Evolutionary conservation across 2,329 filamentous ascomycete genomes (phyloP).

Genomic region (Fonsecaea pedrosoi): DNA sequence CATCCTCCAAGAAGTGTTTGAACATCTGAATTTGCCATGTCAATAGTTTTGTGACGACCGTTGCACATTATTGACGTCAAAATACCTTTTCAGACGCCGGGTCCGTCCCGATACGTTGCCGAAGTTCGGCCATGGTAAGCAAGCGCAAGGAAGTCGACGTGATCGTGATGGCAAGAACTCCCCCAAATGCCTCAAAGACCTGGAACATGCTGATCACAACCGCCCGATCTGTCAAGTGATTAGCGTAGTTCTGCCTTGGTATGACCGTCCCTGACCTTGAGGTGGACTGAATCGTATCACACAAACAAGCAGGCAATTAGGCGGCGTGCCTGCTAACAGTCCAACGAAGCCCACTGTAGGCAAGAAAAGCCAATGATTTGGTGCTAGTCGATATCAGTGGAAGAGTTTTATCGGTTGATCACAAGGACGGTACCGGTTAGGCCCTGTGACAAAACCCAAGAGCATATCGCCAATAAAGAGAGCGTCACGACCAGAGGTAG

Average conservation of each 20-base stretch:
- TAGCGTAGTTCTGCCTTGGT: neutral
- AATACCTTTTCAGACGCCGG: neutral
- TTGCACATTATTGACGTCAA: neutral
- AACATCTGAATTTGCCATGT: neutral
- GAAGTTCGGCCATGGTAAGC: neutral
- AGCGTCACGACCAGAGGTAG: neutral
- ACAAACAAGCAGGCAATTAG: neutral
- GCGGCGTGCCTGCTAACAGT: neutral
- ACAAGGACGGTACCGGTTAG: neutral
- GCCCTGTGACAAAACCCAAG: neutral
- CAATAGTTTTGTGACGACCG: neutral
- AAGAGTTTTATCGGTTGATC: neutral
- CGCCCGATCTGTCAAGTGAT: neutral
- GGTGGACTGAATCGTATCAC: neutral
- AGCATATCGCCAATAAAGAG: neutral
- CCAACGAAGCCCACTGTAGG: neutral
- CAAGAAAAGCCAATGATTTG: neutral
- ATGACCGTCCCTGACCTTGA: neutral
- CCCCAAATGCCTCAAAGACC: neutral
- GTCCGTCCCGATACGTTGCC: neutral
- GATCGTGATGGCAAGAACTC: neutral
- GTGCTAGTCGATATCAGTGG: neutral
- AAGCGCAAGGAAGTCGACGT: neutral
- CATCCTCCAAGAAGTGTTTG: neutral
- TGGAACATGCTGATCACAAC: neutral